Evolutionary conservation across 306 rosid genomes (phyloP), one percentile per base, ranked within the genome.

Genomic region (Cucumis melo): DNA sequence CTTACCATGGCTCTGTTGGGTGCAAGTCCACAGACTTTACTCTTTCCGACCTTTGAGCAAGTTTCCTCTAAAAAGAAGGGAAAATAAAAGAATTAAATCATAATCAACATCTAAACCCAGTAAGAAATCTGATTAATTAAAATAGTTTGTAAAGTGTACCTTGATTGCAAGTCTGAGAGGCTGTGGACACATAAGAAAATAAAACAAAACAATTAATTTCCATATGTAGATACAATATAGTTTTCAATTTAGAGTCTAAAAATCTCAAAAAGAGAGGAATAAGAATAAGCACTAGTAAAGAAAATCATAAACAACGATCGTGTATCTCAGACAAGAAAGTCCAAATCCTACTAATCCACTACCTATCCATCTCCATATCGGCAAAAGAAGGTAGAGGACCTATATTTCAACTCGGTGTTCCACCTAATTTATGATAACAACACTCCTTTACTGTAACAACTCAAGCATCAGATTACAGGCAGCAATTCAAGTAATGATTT

Each of bases 101-200:
- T 46, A 68, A 67, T 21, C 17, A 15, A 20, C 19, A 75, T 77
- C 39, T 44, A 71, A 14, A 24, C 68, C 41, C 42, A 61, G 14
- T 44, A 17, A 32, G 41, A 77, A n/a, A 77, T 20, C 15, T 32
- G 80, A 74, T 78, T 77, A 21, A 80, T 32, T 63, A 20, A 58
- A n/a, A 34, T 79, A 79, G 39, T 4, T 58, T 24, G 12, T 61
- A 75, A 41, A 51, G 44, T 20, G 46, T 84, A 95, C 99, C 99
- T 95, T 95, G 84, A 94, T 94, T 87, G 92, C 99, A 73, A 94
- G 97, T 87, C 99, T 86, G 89, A 94, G 99, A 92, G 99, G 99
- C 99, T 94, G 92, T 81, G 62, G 77, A 82, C 75, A 80, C 85
- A 72, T 36, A 55, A 74, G 16, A 87, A 83, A 81, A 50, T 34